Conservation (phyloP, 768 basidiomycete species). For the Coprinopsis cinerea region DNA sequence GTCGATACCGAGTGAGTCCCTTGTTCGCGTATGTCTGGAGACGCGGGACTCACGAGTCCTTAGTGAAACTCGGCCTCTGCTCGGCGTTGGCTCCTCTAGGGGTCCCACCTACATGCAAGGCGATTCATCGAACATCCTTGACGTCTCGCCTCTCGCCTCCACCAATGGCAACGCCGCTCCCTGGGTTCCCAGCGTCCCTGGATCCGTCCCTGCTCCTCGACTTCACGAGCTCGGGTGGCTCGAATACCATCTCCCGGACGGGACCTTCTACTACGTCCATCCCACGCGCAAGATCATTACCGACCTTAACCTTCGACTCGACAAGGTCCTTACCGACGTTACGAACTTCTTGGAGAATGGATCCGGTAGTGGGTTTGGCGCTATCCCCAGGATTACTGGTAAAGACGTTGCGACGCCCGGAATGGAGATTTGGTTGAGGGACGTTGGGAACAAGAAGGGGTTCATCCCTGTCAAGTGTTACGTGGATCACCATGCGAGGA, state of each 20-base stretch:
- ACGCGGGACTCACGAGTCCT: neutral
- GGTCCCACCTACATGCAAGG: conserved; percentile 23
- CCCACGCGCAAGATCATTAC: conserved; percentile 57
- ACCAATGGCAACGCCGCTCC: conserved; percentile 4
- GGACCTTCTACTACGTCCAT: conserved; percentile 64
- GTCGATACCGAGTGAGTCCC: conserved; percentile 26
- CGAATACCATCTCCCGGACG: conserved; percentile 72
- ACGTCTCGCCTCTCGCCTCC: conserved; percentile 14
- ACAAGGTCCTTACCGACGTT: conserved; percentile 44
- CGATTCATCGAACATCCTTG: conserved; percentile 8
- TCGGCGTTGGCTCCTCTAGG: conserved; percentile 29
- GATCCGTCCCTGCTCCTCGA: conserved; percentile 15
- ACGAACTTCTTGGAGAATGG: conserved; percentile 37
- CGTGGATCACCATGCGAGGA: conserved; percentile 61
- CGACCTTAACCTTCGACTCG: conserved; percentile 58
- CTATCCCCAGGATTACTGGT: conserved; percentile 2
- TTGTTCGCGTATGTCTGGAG: neutral
- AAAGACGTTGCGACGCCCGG: conserved; percentile 25
- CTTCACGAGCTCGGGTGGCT: conserved; percentile 65
- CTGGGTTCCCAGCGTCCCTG: conserved; percentile 18
- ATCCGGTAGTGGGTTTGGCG: neutral
- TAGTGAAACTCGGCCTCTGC: conserved; percentile 53
- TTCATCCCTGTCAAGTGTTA: conserved; percentile 42
- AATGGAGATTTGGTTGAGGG: conserved; percentile 61
- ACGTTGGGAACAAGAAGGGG: conserved; percentile 23